These are phyloP conservation scores for Sorghum bicolor DNA, from an alignment of 176 grass and related monocot genomes.

Conservation along the genomic window DNA sequence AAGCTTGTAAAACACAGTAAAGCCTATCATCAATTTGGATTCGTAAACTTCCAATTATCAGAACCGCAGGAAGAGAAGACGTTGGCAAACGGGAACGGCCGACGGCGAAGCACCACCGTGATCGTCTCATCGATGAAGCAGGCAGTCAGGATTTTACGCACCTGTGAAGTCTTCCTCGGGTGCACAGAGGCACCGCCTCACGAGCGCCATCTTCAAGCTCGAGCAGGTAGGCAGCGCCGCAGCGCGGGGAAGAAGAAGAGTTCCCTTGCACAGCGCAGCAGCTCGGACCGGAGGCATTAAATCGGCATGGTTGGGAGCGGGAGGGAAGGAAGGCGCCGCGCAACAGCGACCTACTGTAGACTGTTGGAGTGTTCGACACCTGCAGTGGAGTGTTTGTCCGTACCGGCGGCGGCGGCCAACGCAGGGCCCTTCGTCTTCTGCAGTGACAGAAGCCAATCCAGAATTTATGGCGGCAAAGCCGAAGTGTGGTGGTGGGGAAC, in stretches of 20 bases:
- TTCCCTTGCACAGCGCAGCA: background rate
- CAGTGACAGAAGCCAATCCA: background rate
- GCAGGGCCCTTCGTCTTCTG: background rate
- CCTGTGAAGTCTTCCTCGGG: conserved; percentile 24
- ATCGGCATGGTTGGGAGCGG: background rate
- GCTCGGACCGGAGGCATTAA: conserved; percentile 2
- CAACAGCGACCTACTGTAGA: background rate
- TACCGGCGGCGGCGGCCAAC: background rate
- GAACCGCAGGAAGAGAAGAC: background rate
- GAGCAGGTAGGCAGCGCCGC: background rate
- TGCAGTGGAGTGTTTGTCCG: background rate
- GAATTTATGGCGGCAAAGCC: background rate
- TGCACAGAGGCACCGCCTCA: conserved; percentile 32
- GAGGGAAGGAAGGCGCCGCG: background rate
- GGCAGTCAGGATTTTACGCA: background rate
- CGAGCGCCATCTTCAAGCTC: conserved; percentile 20
- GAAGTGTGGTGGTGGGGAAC: background rate
- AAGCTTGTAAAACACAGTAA: background rate
- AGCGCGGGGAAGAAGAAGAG: background rate
- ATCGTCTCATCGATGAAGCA: background rate
- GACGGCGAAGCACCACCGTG: too few species aligned
- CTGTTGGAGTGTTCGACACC: background rate
- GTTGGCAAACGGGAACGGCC: too few species aligned
- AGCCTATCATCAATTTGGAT: background rate
- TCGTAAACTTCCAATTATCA: too few species aligned